phyloP scores from a whole-genome alignment of 495 filamentous ascomycete genomes.

The Podospora tetraspora region DNA sequence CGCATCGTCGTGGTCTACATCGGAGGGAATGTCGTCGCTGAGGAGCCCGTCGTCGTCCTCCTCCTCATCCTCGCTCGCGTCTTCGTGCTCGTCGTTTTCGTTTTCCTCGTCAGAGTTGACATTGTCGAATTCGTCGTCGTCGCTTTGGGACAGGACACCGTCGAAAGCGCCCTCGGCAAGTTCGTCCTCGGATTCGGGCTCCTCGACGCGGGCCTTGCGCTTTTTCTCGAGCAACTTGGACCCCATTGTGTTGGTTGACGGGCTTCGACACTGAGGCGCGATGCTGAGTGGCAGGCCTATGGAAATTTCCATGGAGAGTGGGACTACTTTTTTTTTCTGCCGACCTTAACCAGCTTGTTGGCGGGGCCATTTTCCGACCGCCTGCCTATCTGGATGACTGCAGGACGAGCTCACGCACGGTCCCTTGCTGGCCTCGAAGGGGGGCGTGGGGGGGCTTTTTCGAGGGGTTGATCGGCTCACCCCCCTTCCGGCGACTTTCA shows the following conservation, averaged over 20 bases:
- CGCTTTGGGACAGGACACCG: conserved; percentile 31
- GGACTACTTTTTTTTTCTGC: conserved; percentile 30
- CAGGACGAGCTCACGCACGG: background rate
- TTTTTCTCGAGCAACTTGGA: conserved; percentile 36
- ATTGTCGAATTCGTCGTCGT: conserved; percentile 28
- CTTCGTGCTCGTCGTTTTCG: conserved; percentile 18
- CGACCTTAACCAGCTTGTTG: conserved; percentile 11
- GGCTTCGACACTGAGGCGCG: conserved; percentile 18
- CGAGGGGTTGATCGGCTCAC: background rate
- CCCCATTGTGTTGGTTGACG: conserved; percentile 33
- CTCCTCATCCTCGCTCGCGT: conserved; percentile 23
- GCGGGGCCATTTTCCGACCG: conserved; percentile 5
- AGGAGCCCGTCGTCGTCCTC: conserved; percentile 45
- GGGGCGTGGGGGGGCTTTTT: too few species aligned
- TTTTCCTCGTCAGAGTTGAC: conserved; percentile 17
- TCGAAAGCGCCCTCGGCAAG: conserved; percentile 28
- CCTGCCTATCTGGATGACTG: background rate
- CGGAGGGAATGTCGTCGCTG: conserved; percentile 56
- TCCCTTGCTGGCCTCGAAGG: too few species aligned
- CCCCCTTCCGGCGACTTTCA: background rate
- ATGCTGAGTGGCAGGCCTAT: conserved; percentile 10
- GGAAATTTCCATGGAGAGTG: conserved; percentile 19
- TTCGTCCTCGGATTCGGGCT: conserved; percentile 32
- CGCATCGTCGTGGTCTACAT: conserved; percentile 41
- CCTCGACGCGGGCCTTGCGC: conserved; percentile 39